Evolutionary conservation across 129 eudicot genomes (phyloP).

Genomic region (Flaveria trinervia): DNA sequence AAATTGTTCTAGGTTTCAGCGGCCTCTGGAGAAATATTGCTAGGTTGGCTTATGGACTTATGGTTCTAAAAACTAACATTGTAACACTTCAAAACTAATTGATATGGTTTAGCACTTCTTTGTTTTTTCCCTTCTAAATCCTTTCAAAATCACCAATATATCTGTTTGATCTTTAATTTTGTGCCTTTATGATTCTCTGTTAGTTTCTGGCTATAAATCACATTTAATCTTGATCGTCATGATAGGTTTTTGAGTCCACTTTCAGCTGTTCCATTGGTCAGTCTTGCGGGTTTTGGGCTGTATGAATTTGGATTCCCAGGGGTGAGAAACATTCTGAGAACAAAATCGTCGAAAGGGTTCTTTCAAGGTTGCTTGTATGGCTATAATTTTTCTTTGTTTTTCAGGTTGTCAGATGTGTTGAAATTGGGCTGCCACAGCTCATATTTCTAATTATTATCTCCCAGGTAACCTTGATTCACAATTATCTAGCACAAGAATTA

Average conservation of each 20-base stretch:
- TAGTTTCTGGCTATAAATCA: conserved; percentile 3
- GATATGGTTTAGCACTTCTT: not conserved
- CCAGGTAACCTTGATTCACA: conserved; percentile 40
- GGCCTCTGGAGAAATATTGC: conserved; percentile 89
- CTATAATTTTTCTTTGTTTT: conserved; percentile 17
- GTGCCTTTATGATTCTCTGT: not conserved
- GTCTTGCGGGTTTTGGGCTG: conserved; percentile 48
- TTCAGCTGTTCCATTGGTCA: conserved; percentile 44
- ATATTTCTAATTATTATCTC: conserved; percentile 50
- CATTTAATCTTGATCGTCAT: not conserved
- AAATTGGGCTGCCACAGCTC: conserved; percentile 71
- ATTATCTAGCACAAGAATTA: not conserved
- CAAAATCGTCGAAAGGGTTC: not conserved
- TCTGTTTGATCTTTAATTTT: not conserved
- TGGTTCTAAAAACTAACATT: not conserved
- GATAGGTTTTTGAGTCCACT: conserved; percentile 56
- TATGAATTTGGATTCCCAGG: conserved; percentile 48
- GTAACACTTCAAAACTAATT: not conserved
- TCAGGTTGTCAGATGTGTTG: conserved; percentile 70
- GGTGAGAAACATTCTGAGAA: conserved; percentile 33
- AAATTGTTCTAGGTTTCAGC: conserved; percentile 90
- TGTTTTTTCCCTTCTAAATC: not conserved
- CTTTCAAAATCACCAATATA: not conserved
- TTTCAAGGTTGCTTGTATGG: conserved; percentile 1
- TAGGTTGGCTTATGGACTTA: conserved; percentile 45